phyloP scores from a whole-genome alignment of 345 rosid species.

The Lumnitzera littorea region DNA sequence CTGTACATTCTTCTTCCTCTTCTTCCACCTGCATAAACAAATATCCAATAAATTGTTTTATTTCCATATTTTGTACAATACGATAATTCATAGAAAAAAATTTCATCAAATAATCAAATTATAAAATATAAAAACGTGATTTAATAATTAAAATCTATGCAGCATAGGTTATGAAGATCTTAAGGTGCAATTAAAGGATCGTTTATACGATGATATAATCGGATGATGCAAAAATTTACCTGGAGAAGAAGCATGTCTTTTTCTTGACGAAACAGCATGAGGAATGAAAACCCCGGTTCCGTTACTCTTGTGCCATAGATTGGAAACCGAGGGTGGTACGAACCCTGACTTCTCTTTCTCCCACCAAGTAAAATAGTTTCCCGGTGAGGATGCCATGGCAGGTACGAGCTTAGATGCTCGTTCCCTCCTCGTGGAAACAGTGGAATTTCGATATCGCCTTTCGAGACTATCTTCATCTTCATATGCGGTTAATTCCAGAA shows the following conservation, averaged over 20 bases:
- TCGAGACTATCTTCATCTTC: constrained; percentile 9
- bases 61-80: too few species aligned
- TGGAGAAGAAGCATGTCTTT: neutral
- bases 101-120: too few species aligned
- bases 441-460: neutral
- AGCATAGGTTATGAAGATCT: too few species aligned
- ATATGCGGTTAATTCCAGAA: constrained; percentile 20
- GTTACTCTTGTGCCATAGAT: constrained; percentile 6
- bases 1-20: constrained; percentile 4
- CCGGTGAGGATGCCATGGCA: neutral
- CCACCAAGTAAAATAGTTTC: neutral
- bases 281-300: constrained; percentile 21
- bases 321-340: constrained; percentile 2
- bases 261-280: neutral
- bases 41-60: too few species aligned
- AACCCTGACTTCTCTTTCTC: neutral
- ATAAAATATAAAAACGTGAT: too few species aligned
- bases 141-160: neutral
- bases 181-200: neutral
- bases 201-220: neutral
- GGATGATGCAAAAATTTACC: too few species aligned
- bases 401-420: neutral
- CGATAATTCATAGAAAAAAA: too few species aligned
- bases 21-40: neutral
- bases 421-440: too few species aligned